These are phyloP conservation scores for Pseudomonodictys pantanalensis DNA, from an alignment of 495 filamentous ascomycete species.

Conservation along the genomic window DNA sequence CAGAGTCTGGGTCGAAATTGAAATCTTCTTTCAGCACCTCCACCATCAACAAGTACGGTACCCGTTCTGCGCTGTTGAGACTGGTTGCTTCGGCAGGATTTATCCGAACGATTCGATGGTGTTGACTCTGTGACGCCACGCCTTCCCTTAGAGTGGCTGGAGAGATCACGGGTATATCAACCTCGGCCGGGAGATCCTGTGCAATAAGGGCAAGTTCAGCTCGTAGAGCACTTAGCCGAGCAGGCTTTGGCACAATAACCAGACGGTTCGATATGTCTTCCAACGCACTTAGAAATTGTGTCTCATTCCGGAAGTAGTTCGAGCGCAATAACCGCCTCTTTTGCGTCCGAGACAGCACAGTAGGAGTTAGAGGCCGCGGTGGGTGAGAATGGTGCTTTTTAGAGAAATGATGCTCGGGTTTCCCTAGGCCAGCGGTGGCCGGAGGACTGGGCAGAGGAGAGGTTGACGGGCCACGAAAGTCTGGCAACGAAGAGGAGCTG, in stretches of 20 bases:
- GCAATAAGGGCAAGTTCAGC: conserved; percentile 72
- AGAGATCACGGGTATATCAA: conserved; percentile 73
- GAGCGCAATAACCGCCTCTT: conserved; percentile 62
- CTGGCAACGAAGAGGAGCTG: conserved; percentile 67
- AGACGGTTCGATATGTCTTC: conserved; percentile 75
- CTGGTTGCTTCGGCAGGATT: conserved; percentile 77
- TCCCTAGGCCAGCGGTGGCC: conserved; percentile 37
- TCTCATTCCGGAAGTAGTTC: conserved; percentile 73
- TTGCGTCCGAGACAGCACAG: conserved; percentile 53
- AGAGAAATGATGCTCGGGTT: conserved; percentile 48
- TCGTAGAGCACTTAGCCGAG: conserved; percentile 69
- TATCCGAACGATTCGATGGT: conserved; percentile 71
- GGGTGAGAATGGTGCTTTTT: conserved; percentile 48
- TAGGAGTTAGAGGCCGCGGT: conserved; percentile 48
- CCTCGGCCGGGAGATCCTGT: conserved; percentile 69
- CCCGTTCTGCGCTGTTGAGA: conserved; percentile 74
- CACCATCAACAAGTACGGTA: conserved; percentile 73
- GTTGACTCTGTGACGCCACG: conserved; percentile 59
- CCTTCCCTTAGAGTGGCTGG: conserved; percentile 65
- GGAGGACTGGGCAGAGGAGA: conserved; percentile 44
- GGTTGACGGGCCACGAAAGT: conserved; percentile 47
- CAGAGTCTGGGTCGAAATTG: conserved; percentile 65
- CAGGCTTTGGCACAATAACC: conserved; percentile 69
- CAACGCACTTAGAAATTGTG: conserved; percentile 66
- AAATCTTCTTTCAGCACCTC: conserved; percentile 73